Base-by-base conservation (phyloP, 2,329 filamentous ascomycete species). In the Amphichorda felina region DNA sequence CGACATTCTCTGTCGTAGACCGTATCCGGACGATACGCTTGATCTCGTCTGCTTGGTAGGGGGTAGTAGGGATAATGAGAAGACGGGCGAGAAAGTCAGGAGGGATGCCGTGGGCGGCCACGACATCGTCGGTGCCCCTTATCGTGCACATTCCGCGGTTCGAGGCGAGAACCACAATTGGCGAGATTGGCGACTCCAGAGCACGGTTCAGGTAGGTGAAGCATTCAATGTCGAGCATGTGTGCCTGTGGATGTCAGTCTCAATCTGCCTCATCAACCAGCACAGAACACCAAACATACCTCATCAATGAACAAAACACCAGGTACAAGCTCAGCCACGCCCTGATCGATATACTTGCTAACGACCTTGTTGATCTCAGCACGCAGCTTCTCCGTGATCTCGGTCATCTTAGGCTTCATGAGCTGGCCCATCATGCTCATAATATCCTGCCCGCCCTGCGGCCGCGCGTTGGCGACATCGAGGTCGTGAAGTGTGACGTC, bases 341-440 rank as follows among this genome's bases (percentile, higher is more conserved):
- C 91, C 63, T 96, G 89, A 56, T 96, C 91, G 48, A 98, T 98
- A 63, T 96, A 98, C 60, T 89, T 87, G 70, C 87, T 66, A 46
- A 98, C 91, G 21, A 98, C 89, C 66, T 96, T 96, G 75, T 98
- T 95, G 66, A 98, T 96, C 65, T 98, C 91, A 38, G 75, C 69
- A 41, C 91, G 77, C 52, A 98, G 67, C 68, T 98, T 98, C 62
- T 98, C 91, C 21, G 91, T 98, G 53, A 98, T 96, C 59, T 98
- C 91, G 5, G 91, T 98, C 79, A 95, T 95, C 68, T 93, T 93
- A 42, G 91, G 91, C 72, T 96, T 96, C 87, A 96, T 95, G 53
- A 98, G 66, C 62, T 98, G 91, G 50, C 91, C 91, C 89, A 98
- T 96, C 91, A 98, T 96, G 66, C 88, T 95, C 88, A 98, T 96